These are phyloP conservation scores for Blastocystis hominis DNA, from an alignment of 352 stramenopile genomes.

Conservation along the genomic window DNA sequence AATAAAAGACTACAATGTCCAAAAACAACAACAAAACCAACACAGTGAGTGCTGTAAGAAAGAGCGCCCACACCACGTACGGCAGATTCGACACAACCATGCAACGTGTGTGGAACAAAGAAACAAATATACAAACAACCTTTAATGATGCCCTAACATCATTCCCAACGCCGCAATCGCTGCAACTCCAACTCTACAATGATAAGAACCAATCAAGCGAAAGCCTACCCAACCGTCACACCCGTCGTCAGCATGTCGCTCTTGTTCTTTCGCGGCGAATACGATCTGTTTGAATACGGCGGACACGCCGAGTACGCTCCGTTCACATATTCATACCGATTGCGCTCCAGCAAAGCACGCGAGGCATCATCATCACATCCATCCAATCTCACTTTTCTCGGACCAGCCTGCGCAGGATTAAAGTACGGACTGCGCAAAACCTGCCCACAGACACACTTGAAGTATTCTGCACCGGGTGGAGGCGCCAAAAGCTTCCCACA, in stretches of 20 bases:
- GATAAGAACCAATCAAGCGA: neutral
- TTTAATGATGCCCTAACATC: neutral
- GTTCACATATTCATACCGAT: too few relatives aligned
- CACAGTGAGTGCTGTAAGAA: neutral
- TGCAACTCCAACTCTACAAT: constrained; percentile 18
- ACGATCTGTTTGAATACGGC: neutral
- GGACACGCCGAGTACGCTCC: too few relatives aligned
- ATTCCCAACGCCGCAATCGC: neutral
- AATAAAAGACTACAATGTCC: neutral
- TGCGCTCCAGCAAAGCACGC: too few relatives aligned
- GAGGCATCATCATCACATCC: too few relatives aligned
- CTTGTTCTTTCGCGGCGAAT: neutral
- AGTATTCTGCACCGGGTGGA: neutral
- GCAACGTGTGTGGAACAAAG: neutral
- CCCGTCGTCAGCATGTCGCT: neutral
- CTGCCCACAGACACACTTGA: constrained; percentile 50
- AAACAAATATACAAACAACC: neutral
- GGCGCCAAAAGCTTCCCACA: constrained; percentile 8
- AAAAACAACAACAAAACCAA: neutral
- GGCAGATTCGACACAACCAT: neutral
- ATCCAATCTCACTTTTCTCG: too few relatives aligned
- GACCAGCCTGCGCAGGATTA: neutral
- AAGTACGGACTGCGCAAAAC: neutral
- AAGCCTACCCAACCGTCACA: constrained; percentile 10
- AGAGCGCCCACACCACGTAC: neutral